phyloP scores from a whole-genome alignment of 2,329 filamentous ascomycete genomes.

The Pseudogymnoascus sp. region DNA sequence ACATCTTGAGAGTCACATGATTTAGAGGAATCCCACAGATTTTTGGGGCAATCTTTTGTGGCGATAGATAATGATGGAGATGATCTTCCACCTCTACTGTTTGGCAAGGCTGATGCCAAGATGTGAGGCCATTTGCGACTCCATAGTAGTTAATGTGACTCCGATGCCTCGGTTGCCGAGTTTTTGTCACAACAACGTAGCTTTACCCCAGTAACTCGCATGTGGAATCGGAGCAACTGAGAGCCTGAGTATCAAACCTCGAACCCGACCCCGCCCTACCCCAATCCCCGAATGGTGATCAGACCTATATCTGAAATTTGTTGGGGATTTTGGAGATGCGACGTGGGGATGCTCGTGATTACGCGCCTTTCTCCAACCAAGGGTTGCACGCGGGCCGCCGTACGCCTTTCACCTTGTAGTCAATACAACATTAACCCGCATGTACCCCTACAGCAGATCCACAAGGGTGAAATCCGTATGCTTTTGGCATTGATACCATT shows the following conservation, averaged over 20 bases:
- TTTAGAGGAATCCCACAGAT: background rate
- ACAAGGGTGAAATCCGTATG: background rate
- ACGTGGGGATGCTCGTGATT: background rate
- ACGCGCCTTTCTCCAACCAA: background rate
- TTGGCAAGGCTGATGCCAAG: background rate
- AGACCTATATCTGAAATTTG: background rate
- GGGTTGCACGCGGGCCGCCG: too few species aligned
- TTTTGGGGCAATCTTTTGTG: background rate
- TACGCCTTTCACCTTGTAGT: too few species aligned
- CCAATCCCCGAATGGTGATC: background rate
- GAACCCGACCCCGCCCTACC: background rate
- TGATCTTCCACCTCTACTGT: background rate
- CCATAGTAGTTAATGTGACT: background rate
- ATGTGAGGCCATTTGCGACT: background rate
- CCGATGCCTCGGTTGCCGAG: background rate
- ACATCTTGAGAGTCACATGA: background rate
- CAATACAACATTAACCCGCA: background rate
- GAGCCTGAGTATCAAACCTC: background rate
- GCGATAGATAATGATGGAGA: background rate
- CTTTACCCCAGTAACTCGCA: background rate
- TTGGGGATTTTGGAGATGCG: background rate
- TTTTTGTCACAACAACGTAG: background rate
- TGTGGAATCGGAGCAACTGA: background rate
- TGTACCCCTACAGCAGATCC: background rate
- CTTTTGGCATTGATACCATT: background rate